phyloP scores from a whole-genome alignment of 257 asterid species.

The Salvia rosmarinus region DNA sequence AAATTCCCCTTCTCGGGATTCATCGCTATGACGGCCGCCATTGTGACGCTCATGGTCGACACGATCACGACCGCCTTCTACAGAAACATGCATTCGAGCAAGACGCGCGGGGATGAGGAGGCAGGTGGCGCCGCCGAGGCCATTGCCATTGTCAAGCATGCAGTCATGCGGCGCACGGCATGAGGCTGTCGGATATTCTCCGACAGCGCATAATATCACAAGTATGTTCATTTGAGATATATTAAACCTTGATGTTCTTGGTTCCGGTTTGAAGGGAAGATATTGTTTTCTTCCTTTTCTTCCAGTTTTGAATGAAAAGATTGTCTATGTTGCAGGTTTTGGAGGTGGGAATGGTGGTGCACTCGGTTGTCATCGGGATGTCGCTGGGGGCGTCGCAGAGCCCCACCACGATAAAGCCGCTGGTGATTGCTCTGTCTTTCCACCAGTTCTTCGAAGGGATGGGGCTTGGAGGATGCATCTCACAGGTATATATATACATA shows the following conservation, averaged over 20 bases:
- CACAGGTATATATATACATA: slow-evolving; percentile 45
- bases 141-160: slow-evolving; percentile 44
- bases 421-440: slow-evolving; percentile 56
- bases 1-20: slow-evolving; percentile 55
- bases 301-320: slow-evolving; percentile 35
- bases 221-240: slow-evolving; percentile 31
- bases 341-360: slow-evolving; percentile 67
- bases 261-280: not conserved
- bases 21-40: slow-evolving; percentile 47
- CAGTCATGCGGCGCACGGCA: no score
- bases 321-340: slow-evolving; percentile 46
- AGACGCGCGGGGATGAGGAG: slow-evolving; percentile 29
- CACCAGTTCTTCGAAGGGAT: slow-evolving; percentile 74
- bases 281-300: slow-evolving; percentile 24
- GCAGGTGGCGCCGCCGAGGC: slow-evolving; percentile 35
- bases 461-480: slow-evolving; percentile 75
- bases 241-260: slow-evolving; percentile 46
- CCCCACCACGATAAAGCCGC: slow-evolving; percentile 49
- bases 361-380: slow-evolving; percentile 62
- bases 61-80: slow-evolving; percentile 46
- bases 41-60: slow-evolving; percentile 50
- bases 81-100: slow-evolving; percentile 34
- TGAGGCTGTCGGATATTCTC: slow-evolving; percentile 38
- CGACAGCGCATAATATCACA: slow-evolving; percentile 65
- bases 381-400: slow-evolving; percentile 58